phyloP scores from a whole-genome alignment of 2,329 filamentous ascomycete species.

The Paracoccidioides lutzii region DNA sequence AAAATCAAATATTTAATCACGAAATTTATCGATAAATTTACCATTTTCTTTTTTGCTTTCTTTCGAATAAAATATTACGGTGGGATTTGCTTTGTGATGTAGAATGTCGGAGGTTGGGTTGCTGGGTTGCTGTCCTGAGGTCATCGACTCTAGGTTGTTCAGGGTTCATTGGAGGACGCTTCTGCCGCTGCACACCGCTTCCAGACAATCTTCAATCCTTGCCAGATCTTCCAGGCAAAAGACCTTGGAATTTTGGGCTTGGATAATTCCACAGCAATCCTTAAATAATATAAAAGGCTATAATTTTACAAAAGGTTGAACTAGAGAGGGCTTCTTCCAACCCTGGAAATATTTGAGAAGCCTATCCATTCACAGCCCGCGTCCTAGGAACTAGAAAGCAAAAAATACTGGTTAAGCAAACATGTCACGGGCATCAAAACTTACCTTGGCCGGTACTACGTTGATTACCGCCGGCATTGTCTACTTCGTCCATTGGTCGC shows the following conservation, averaged over 20 bases:
- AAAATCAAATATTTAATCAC: neutral
- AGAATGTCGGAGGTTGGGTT: neutral
- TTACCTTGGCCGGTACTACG: conserved; percentile 68
- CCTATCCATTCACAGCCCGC: neutral
- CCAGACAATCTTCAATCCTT: neutral
- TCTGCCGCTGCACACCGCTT: conserved; percentile 1
- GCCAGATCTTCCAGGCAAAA: neutral
- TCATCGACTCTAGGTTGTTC: neutral
- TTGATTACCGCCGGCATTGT: conserved; percentile 65
- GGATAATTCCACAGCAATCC: neutral
- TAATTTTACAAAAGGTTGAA: neutral
- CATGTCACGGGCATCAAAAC: conserved; percentile 85
- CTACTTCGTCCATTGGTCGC: conserved; percentile 76
- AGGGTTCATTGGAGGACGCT: neutral
- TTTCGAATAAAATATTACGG: neutral
- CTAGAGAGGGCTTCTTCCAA: neutral
- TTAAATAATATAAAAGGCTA: neutral
- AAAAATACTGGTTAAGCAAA: neutral
- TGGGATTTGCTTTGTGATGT: neutral
- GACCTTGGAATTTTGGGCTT: neutral
- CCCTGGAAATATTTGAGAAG: neutral
- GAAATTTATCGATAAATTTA: neutral
- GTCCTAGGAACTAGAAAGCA: neutral
- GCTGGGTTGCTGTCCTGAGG: too few relatives aligned
- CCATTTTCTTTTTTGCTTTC: conserved; percentile 3